These are phyloP conservation scores for Myrica gale DNA, from an alignment of 306 rosid species.

Conservation along the genomic window DNA sequence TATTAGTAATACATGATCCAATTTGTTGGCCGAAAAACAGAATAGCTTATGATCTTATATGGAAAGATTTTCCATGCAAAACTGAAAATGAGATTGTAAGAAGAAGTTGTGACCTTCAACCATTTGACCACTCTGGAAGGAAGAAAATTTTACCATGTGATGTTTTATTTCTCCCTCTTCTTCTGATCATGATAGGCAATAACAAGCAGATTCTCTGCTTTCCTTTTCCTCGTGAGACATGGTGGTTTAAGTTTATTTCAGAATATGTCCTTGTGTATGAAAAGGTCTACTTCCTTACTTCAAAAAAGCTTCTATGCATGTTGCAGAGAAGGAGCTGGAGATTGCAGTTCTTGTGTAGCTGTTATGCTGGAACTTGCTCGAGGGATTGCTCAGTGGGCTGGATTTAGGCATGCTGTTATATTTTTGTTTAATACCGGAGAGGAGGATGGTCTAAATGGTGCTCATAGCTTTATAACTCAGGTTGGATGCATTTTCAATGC, in stretches of 20 bases:
- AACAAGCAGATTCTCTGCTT: background rate
- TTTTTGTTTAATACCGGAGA: slow-evolving; percentile 93
- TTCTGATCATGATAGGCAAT: background rate
- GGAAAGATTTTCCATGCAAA: background rate
- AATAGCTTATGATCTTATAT: no score
- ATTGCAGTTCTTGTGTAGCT: slow-evolving; percentile 90
- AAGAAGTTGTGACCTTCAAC: background rate
- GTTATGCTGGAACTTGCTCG: slow-evolving; percentile 98
- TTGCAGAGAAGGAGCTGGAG: slow-evolving; percentile 96
- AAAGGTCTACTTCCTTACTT: slow-evolving; percentile 10
- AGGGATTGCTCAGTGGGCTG: slow-evolving; percentile 96
- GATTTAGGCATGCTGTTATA: slow-evolving; percentile 75
- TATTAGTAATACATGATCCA: background rate
- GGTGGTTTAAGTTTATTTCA: slow-evolving; percentile 8
- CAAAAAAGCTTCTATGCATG: slow-evolving; percentile 27
- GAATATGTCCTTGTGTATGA: slow-evolving; percentile 1
- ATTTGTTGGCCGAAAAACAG: background rate
- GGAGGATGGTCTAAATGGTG: slow-evolving; percentile 97
- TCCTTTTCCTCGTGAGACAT: background rate
- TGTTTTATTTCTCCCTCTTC: slow-evolving; percentile 1
- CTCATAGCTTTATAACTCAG: slow-evolving; percentile 97
- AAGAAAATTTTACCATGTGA: background rate
- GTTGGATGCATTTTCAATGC: slow-evolving; percentile 41
- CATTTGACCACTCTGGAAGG: background rate
- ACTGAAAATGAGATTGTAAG: background rate